These are phyloP conservation scores for Elsinoe arachidis DNA, from an alignment of 2,329 filamentous ascomycete genomes.

Conservation along the genomic window DNA sequence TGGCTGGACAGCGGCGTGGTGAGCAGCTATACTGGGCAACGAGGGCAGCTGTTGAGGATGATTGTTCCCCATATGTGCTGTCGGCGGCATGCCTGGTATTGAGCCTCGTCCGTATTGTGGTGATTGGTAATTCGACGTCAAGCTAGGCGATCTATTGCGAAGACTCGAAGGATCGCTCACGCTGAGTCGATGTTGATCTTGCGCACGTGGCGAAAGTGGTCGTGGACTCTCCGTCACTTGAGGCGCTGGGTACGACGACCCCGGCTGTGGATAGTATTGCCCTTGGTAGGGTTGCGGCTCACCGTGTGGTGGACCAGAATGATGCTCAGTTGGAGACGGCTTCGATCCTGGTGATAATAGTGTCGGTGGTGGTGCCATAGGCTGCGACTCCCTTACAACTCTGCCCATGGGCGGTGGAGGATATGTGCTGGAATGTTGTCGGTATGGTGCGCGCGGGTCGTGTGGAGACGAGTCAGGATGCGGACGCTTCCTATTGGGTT, in stretches of 20 bases:
- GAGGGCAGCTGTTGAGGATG: constrained; percentile 30
- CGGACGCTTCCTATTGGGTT: constrained; percentile 67
- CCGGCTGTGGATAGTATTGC: constrained; percentile 24
- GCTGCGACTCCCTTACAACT: constrained; percentile 17
- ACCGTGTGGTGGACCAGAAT: constrained; percentile 27
- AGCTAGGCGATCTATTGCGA: constrained; percentile 57
- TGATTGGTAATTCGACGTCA: constrained; percentile 57
- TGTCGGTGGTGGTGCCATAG: constrained; percentile 30
- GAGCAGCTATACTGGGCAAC: constrained; percentile 31
- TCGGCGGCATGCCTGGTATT: constrained; percentile 48
- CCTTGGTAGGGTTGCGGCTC: constrained; percentile 7
- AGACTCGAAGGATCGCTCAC: constrained; percentile 35
- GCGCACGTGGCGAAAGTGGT: constrained; percentile 60
- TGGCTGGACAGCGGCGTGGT: constrained; percentile 21
- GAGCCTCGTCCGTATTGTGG: constrained; percentile 53
- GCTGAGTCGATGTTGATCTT: constrained; percentile 45
- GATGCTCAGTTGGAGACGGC: constrained; percentile 29
- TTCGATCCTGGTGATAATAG: constrained; percentile 24
- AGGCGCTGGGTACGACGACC: constrained; percentile 22
- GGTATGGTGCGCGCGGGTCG: constrained; percentile 48
- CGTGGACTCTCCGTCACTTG: constrained; percentile 75
- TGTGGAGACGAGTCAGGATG: constrained; percentile 54
- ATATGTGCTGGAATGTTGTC: constrained; percentile 66
- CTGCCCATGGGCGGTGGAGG: constrained; percentile 50
- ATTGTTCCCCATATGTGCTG: constrained; percentile 31